Evolutionary conservation across 495 filamentous ascomycete species (phyloP), one percentile per base, ranked within the genome.

Genomic region (Durotheca rogersii): DNA sequence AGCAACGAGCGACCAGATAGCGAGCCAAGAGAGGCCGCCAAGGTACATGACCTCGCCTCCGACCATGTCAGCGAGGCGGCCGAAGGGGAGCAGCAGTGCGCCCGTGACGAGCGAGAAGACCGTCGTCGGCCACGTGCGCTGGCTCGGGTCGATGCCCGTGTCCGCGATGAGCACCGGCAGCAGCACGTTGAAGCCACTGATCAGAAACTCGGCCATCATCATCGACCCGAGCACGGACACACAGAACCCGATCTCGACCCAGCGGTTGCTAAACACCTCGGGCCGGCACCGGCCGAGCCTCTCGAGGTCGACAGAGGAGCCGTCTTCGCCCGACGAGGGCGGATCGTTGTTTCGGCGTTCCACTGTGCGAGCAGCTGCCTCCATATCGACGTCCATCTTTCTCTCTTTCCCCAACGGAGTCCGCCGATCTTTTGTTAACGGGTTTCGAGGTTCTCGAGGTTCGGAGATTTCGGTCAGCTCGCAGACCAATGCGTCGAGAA

Each of bases 161-260:
- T 80, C 75, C 19, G 67, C 61, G 14, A 78, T 67, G 2, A 90
- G 59, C 0, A 81, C 75, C 2, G 87, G 86, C 3, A 88, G 71
- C 27, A 90, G 72, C 30, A 89, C 74, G 48, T 82, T 87, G 58
- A 87, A 89, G 31, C 86, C 86, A 35, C 81, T 84, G 18, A 87
- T 79, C 53, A 83, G 86, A 63, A 83, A 88, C 70, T 88, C 74
- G 44, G 16, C 11, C 11, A 21, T 21, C 16, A 40, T 19, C 37
- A 18, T 40, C 16, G 37, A 40, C 5, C 37, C 37, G 10, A 40
- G 17, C 21, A 53, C 35, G 3, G 41, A 45, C 12, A 33, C 29
- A n/a, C 50, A 47, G 3, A 53, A 53, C 1, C 42, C 50, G 23
- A 25, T 40, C 27, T 53, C 50, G 3, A 47, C 43, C 42, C 42